Percentiles rank a stretch among this genome's conserved stretches.
phyloP scores from a whole-genome alignment of 116 monocot species.

The Zostera marina region DNA sequence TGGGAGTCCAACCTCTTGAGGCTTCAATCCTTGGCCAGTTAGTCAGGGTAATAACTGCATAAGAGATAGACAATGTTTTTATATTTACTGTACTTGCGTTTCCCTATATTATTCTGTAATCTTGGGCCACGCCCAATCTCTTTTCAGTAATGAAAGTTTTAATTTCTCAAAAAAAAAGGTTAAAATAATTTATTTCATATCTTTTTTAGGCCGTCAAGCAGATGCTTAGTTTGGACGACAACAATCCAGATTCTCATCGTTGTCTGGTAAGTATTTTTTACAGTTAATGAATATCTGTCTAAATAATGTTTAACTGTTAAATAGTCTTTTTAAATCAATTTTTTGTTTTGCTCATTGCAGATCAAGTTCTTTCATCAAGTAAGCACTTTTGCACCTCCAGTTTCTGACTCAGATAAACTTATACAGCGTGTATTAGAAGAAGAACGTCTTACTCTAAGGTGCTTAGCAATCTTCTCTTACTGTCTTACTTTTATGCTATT shows the following conservation, averaged over 20 bases:
- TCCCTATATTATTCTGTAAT: no score
- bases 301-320: background rate
- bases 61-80: no score
- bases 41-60: no score
- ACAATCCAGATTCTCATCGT: constrained; percentile 63
- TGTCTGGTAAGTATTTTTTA: constrained; percentile 50
- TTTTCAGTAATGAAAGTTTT: no score
- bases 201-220: constrained; percentile 64
- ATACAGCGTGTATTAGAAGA: constrained; percentile 69
- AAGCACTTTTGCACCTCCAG: constrained; percentile 36
- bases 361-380: constrained; percentile 79
- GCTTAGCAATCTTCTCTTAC: background rate
- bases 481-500: background rate
- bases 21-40: no score
- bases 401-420: constrained; percentile 66
- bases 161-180: no score
- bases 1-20: no score
- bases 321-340: background rate
- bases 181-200: background rate
- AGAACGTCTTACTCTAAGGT: constrained; percentile 63
- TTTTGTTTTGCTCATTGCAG: constrained; percentile 17
- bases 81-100: no score
- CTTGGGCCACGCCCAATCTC: no score
- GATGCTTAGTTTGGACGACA: constrained; percentile 52
- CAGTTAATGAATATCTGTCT: background rate